Base-by-base conservation (phyloP, 2,329 filamentous ascomycete genomes). In the Neocatenulostroma microsporum region DNA sequence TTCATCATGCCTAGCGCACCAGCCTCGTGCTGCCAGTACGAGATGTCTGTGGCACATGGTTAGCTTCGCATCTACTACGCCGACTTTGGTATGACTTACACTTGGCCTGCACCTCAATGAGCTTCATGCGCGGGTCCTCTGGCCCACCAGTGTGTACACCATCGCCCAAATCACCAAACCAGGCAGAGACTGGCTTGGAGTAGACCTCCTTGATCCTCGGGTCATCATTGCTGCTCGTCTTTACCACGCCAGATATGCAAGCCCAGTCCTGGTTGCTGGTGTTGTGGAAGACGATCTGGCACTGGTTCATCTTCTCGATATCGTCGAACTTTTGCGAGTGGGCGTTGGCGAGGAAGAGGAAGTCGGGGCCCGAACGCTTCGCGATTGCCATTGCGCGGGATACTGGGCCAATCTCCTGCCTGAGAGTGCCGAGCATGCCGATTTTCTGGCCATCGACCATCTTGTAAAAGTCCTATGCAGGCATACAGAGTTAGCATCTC, bases 321-420 rank as follows among this genome's bases (percentile, higher is more conserved):
- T 72, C 68, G 31, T 55, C 46, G 52, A 71, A 68, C 33, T 72
- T 72, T 34, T 59, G 47, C 30, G 60, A 64, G 56, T 70, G 57
- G 18, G 48, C 53, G 57, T 72, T 72, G 50, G 65, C 54, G 30
- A 72, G 61, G 58, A 69, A 71, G 46, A 70, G 61, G 50, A 71
- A 67, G 51, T 72, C 67, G 5, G 68, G 68, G 9, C 69, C 68
- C 33, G 49, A 46, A 35, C 84, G 59, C 80, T 84, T 65, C 36
- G 65, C 64, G 18, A 69, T 50, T 30, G 62, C 66, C 68, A 72
- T 72, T 37, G 64, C 63, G 41, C 68, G 65, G 24, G 60, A 61
- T 21, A 67, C 62, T 12, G 63, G 63, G 53, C 65, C 65, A 23
- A 64, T 49, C 23, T 61, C 61, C 19, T 58, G 53, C 19, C 64